phyloP scores from a whole-genome alignment of 805 yeast species.

The Tetrapisispora fleetii region DNA sequence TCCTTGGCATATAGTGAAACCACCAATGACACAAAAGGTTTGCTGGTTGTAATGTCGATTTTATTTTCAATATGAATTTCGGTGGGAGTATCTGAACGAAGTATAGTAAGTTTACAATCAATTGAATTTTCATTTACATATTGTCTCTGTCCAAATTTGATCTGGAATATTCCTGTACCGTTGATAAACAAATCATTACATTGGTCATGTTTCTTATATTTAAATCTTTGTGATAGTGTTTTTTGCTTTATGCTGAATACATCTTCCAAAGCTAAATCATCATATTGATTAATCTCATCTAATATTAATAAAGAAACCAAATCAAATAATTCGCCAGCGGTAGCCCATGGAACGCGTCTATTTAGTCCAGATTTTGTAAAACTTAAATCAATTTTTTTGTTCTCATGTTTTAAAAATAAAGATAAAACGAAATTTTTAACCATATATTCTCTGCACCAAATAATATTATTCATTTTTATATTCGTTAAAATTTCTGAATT shows the following conservation, averaged over 20 bases:
- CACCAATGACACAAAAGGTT: constrained; percentile 10
- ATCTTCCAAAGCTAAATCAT: constrained; percentile 17
- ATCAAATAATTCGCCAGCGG: constrained; percentile 18
- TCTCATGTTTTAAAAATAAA: not conserved
- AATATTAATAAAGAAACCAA: constrained; percentile 17
- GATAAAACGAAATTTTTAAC: constrained; percentile 15
- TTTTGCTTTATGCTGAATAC: constrained; percentile 17
- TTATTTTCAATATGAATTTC: constrained; percentile 6
- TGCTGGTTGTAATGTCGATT: not conserved
- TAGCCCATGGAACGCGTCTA: constrained; percentile 25
- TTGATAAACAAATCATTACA: constrained; percentile 6
- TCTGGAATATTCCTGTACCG: constrained; percentile 12
- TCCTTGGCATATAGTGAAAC: constrained; percentile 14
- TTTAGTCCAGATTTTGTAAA: constrained; percentile 25
- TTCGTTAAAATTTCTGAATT: constrained; percentile 3
- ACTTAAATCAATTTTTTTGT: constrained; percentile 9
- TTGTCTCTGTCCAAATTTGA: constrained; percentile 9
- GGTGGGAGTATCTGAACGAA: constrained; percentile 13
- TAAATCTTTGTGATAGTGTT: constrained; percentile 1
- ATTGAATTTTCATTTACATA: constrained; percentile 3
- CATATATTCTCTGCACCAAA: constrained; percentile 27
- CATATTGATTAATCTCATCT: constrained; percentile 17
- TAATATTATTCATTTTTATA: constrained; percentile 19
- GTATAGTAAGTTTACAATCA: constrained; percentile 14
- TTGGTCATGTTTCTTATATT: not conserved